phyloP scores from a whole-genome alignment of 2,329 filamentous ascomycete species.

The Anthostomella pinea region DNA sequence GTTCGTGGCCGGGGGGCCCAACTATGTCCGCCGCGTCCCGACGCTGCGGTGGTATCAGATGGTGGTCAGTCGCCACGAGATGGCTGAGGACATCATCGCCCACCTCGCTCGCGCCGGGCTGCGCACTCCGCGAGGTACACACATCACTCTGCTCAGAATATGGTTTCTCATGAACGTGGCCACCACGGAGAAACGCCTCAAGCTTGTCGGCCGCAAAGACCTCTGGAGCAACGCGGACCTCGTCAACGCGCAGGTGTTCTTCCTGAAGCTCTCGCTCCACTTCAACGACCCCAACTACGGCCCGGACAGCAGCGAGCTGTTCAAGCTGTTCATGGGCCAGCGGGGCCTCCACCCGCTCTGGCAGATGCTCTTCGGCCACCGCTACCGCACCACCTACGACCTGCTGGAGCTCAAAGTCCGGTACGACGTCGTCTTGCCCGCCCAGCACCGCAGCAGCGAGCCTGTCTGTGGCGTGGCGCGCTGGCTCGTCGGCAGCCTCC shows the following conservation, averaged over 20 bases:
- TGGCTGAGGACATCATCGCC: constrained; percentile 60
- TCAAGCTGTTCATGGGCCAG: constrained; percentile 60
- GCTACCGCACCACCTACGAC: constrained; percentile 48
- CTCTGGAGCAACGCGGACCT: constrained; percentile 62
- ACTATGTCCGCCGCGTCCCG: constrained; percentile 51
- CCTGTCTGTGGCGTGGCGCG: constrained; percentile 51
- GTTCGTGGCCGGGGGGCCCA: constrained; percentile 11
- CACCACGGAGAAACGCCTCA: constrained; percentile 52
- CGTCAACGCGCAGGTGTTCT: constrained; percentile 60
- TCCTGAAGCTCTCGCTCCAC: constrained; percentile 69
- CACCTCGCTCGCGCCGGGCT: constrained; percentile 57
- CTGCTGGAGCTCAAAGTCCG: constrained; percentile 55
- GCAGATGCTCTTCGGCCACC: constrained; percentile 56
- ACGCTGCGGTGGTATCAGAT: constrained; percentile 67
- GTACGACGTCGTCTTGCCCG: constrained; percentile 47
- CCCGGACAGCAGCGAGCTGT: constrained; percentile 46
- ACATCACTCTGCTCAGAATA: constrained; percentile 56
- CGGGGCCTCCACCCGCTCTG: constrained; percentile 54
- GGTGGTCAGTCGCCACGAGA: constrained; percentile 56
- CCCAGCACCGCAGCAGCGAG: constrained; percentile 11
- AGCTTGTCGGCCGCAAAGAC: constrained; percentile 48
- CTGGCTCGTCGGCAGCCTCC: constrained; percentile 49
- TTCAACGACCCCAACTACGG: constrained; percentile 63
- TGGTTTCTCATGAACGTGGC: constrained; percentile 72
- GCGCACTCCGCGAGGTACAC: constrained; percentile 48